phyloP scores from a whole-genome alignment of 1,139 yeast genomes.

The Candida buenavistaensis region DNA sequence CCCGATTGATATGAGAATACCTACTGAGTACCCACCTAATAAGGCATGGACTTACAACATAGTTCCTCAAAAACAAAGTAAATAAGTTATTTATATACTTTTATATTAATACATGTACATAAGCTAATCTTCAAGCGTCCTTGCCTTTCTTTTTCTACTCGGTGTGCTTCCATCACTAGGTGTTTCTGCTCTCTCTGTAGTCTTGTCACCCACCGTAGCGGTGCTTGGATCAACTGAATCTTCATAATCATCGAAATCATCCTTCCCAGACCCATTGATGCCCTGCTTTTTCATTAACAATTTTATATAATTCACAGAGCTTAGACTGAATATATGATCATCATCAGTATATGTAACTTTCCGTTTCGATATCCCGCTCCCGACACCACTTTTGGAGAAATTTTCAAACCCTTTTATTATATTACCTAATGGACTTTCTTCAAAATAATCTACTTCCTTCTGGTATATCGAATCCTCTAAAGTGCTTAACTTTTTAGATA shows the following conservation, averaged over 20 bases:
- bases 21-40: conserved; percentile 90
- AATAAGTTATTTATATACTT: not conserved
- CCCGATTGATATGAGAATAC: conserved; percentile 80
- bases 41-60: conserved; percentile 77
- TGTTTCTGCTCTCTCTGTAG: conserved; percentile 2
- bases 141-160: conserved; percentile 35
- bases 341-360: conserved; percentile 67
- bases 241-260: conserved; percentile 47
- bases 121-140: conserved; percentile 31
- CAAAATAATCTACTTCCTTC: conserved; percentile 76
- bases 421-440: conserved; percentile 70
- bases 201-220: conserved; percentile 9
- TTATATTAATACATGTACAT: not conserved
- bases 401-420: conserved; percentile 89
- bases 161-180: conserved; percentile 25
- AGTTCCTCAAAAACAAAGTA: conserved; percentile 15
- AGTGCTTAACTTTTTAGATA: conserved; percentile 60
- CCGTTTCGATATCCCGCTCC: conserved; percentile 40
- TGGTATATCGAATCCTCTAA: conserved; percentile 83
- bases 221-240: conserved; percentile 41
- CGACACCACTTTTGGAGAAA: conserved; percentile 55
- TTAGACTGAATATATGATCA: conserved; percentile 82
- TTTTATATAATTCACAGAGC: conserved; percentile 72
- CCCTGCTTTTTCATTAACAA: conserved; percentile 49
- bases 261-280: conserved; percentile 21